These are phyloP conservation scores for Hyaloscypha finlandica DNA, from an alignment of 495 filamentous ascomycete species.

Conservation along the genomic window DNA sequence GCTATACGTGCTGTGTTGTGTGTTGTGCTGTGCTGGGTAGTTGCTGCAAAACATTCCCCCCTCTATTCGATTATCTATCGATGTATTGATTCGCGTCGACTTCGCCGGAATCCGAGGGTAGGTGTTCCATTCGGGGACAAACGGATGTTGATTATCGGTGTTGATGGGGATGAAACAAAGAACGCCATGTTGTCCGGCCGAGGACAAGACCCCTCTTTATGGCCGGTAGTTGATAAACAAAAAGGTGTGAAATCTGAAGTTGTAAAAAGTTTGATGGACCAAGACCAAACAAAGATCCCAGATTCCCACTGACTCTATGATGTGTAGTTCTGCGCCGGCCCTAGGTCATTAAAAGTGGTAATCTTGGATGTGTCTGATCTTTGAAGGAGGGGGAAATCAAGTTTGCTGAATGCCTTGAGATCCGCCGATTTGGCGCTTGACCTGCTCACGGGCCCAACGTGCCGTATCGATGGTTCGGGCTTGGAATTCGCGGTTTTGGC, in stretches of 20 bases:
- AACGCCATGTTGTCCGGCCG: constrained; percentile 17
- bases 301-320: constrained; percentile 26
- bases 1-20: constrained; percentile 25
- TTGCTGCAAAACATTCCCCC: constrained; percentile 18
- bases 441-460: constrained; percentile 95
- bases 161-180: constrained; percentile 14
- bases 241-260: constrained; percentile 17
- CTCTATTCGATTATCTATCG: constrained; percentile 11
- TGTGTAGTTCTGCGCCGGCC: constrained; percentile 30
- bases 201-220: constrained; percentile 31
- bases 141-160: constrained; percentile 20
- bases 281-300: constrained; percentile 16
- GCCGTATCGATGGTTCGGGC: constrained; percentile 87
- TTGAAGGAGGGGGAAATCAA: constrained; percentile 22
- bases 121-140: constrained; percentile 12
- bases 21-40: constrained; percentile 22
- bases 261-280: constrained; percentile 11
- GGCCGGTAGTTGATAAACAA: constrained; percentile 23
- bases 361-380: constrained; percentile 20
- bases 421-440: constrained; percentile 82
- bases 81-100: constrained; percentile 24
- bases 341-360: constrained; percentile 29
- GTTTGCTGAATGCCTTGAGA: constrained; percentile 36
- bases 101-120: constrained; percentile 27
- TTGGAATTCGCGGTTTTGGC: constrained; percentile 80